These are phyloP conservation scores for Peltaster fructicola DNA, from an alignment of 2,329 filamentous ascomycete genomes.

Conservation along the genomic window DNA sequence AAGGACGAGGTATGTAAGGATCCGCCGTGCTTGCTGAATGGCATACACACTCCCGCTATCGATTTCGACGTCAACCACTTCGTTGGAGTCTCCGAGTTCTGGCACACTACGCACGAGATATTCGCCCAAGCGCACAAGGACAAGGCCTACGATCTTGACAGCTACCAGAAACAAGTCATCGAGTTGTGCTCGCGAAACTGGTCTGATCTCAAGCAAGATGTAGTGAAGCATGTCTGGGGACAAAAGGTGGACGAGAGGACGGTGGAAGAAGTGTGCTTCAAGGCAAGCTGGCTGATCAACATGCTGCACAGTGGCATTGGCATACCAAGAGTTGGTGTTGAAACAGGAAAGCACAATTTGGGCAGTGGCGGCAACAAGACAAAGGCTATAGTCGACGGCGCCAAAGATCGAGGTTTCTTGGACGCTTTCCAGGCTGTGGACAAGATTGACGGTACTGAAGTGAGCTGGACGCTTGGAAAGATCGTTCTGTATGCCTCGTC, in stretches of 20 bases:
- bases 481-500: constrained; percentile 90
- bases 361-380: constrained; percentile 48
- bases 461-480: constrained; percentile 94
- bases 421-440: constrained; percentile 85
- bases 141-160: constrained; percentile 73
- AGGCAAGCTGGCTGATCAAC: constrained; percentile 94
- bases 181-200: constrained; percentile 77
- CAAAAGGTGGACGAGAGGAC: constrained; percentile 56
- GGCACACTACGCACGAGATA: constrained; percentile 93
- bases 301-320: constrained; percentile 92
- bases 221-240: constrained; percentile 51
- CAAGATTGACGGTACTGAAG: constrained; percentile 77
- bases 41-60: constrained; percentile 82
- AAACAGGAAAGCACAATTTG: constrained; percentile 32
- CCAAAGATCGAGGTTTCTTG: constrained; percentile 57
- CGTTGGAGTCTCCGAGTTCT: constrained; percentile 93
- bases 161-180: constrained; percentile 70
- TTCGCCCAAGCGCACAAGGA: constrained; percentile 62
- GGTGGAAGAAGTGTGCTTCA: constrained; percentile 85
- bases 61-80: constrained; percentile 98
- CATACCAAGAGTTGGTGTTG: constrained; percentile 67
- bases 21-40: constrained; percentile 73
- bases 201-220: constrained; percentile 51
- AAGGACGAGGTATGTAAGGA: constrained; percentile 76
- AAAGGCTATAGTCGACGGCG: constrained; percentile 47